Conservation (phyloP, 495 filamentous ascomycete species). For the Patellaria atrata region DNA sequence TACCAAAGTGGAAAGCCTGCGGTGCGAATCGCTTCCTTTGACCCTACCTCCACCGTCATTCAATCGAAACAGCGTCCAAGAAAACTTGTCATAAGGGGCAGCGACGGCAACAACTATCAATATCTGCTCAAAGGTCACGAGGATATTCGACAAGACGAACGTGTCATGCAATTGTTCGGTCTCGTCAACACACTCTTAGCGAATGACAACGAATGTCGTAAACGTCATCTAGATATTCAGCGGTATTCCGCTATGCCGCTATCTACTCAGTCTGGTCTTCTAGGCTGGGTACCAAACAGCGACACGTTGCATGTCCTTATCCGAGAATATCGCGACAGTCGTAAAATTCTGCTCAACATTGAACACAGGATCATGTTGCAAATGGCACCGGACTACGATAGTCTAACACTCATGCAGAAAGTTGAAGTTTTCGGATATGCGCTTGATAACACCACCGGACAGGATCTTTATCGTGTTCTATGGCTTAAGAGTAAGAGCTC, state of each 20-base stretch:
- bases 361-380: conserved; percentile 99
- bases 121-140: conserved; percentile 93
- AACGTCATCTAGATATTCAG: conserved; percentile 90
- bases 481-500: conserved; percentile 98
- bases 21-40: conserved; percentile 76
- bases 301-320: conserved; percentile 94
- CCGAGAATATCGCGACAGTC: conserved; percentile 88
- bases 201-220: conserved; percentile 89
- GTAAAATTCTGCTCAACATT: conserved; percentile 95
- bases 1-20: conserved; percentile 80
- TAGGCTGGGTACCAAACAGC: conserved; percentile 97
- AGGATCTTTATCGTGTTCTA: conserved; percentile 92
- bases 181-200: conserved; percentile 86
- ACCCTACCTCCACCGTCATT: conserved; percentile 78
- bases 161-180: conserved; percentile 98
- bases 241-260: conserved; percentile 88
- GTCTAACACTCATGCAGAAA: conserved; percentile 97
- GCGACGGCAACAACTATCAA: conserved; percentile 71
- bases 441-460: conserved; percentile 95
- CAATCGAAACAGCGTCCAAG: conserved; percentile 92
- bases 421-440: conserved; percentile 98
- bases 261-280: conserved; percentile 84
- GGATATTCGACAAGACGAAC: conserved; percentile 95
- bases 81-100: conserved; percentile 75
- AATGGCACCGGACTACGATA: conserved; percentile 98